Conservation (phyloP, 768 basidiomycete genomes). For the Tephrocybe rancida region DNA sequence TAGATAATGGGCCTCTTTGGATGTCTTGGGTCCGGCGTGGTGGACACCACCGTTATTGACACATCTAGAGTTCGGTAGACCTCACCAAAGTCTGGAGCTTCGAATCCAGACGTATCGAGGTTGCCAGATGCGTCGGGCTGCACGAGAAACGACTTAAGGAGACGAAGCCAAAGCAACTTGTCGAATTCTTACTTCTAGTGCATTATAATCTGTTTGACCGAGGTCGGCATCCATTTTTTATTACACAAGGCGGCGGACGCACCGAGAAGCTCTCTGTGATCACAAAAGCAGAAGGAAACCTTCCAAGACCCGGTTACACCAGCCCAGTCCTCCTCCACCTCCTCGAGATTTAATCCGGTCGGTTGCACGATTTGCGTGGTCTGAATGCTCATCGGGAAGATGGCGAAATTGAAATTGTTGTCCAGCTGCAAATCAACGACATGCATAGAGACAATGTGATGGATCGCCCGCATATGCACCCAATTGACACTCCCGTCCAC, state of each 20-base stretch:
- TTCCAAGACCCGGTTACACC: conserved; percentile 62
- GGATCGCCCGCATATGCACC: conserved; percentile 57
- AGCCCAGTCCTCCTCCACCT: conserved; percentile 56
- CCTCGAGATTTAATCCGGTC: conserved; percentile 33
- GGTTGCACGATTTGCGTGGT: conserved; percentile 55
- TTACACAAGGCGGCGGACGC: conserved; percentile 28
- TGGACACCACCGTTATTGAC: conserved; percentile 42
- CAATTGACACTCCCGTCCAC: conserved; percentile 56
- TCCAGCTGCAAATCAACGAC: conserved; percentile 40
- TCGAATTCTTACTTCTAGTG: conserved; percentile 27
- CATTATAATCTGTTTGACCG: conserved; percentile 41
- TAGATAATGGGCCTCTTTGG: conserved; percentile 55
- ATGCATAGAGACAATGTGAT: conserved; percentile 58
- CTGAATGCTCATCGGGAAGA: conserved; percentile 54
- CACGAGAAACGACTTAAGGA: conserved; percentile 18
- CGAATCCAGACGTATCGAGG: conserved; percentile 51
- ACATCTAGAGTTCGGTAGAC: conserved; percentile 52
- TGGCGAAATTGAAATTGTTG: conserved; percentile 31
- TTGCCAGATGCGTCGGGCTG: conserved; percentile 27
- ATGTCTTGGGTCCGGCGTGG: conserved; percentile 46
- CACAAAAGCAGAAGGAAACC: conserved; percentile 67
- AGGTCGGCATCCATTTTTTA: neutral
- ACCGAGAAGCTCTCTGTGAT: conserved; percentile 69
- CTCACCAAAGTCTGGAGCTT: conserved; percentile 51
- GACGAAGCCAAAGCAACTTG: neutral